Conservation (phyloP, 805 yeast species). For the Candida koratica region DNA sequence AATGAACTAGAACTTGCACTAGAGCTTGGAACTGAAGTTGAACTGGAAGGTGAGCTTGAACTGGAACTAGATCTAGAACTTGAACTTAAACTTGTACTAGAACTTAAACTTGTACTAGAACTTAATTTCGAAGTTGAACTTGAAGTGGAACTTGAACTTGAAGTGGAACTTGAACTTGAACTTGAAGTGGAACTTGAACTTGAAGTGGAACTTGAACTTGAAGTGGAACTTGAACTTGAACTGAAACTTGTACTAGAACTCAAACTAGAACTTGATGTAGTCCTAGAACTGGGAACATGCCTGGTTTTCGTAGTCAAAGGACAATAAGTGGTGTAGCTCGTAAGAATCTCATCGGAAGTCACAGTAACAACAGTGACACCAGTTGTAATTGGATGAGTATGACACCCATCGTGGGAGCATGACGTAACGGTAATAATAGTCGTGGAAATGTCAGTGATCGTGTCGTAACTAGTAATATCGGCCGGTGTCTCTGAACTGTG, state of each 20-base stretch:
- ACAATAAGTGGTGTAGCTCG: constrained; percentile 25
- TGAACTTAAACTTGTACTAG: constrained; percentile 1
- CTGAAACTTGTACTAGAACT: not conserved
- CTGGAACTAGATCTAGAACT: not conserved
- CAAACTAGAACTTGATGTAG: not conserved
- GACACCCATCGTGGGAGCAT: constrained; percentile 16
- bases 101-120: constrained; percentile 1
- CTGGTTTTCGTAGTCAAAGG: constrained; percentile 16
- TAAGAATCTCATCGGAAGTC: constrained; percentile 7
- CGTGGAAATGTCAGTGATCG: constrained; percentile 2
- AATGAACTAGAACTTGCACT: constrained; percentile 3
- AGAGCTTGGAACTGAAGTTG: constrained; percentile 1
- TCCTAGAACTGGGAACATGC: not conserved
- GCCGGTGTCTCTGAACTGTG: not conserved
- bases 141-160: not conserved
- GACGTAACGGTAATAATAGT: constrained; percentile 16
- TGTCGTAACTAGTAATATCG: not conserved
- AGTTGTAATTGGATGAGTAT: constrained; percentile 20
- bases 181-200: constrained; percentile 2
- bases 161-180: not conserved
- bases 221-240: not conserved
- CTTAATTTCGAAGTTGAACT: not conserved
- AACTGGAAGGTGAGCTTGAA: not conserved
- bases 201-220: not conserved
- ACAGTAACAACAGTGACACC: constrained; percentile 19